A percentile compares a stretch with the other conserved stretches of the same genome.
Conservation (phyloP, 768 basidiomycete species). For the Phanerochaete carnosa region DNA sequence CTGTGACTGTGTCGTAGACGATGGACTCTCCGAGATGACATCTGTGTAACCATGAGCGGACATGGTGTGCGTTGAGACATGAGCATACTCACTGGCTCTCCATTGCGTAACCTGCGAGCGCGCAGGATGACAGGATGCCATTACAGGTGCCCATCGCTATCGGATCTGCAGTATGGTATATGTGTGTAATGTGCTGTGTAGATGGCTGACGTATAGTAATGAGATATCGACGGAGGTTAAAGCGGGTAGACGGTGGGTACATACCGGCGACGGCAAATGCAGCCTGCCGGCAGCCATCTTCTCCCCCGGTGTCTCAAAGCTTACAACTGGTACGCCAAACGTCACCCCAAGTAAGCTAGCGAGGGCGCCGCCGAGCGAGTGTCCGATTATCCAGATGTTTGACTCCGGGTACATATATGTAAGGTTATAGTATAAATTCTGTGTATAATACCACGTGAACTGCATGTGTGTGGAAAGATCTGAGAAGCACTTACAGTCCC, state of each 20-base stretch:
- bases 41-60: conserved; percentile 30
- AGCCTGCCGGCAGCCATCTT: conserved; percentile 73
- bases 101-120: conserved; percentile 86
- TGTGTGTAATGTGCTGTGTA: conserved; percentile 78
- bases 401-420: conserved; percentile 89
- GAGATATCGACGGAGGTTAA: background rate
- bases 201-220: conserved; percentile 48
- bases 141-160: conserved; percentile 89
- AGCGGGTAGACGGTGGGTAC: conserved; percentile 18
- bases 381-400: conserved; percentile 85
- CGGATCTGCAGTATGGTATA: conserved; percentile 94
- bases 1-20: conserved; percentile 88
- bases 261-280: conserved; percentile 83
- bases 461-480: background rate
- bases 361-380: conserved; percentile 70
- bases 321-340: conserved; percentile 83
- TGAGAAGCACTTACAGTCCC: conserved; percentile 62
- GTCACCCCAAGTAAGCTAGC: conserved; percentile 83
- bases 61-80: background rate
- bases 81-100: conserved; percentile 53
- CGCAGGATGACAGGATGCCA: conserved; percentile 77
- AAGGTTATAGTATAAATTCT: conserved; percentile 95
- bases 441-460: background rate
- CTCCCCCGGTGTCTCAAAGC: conserved; percentile 91
- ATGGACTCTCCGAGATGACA: conserved; percentile 88